phyloP scores from a whole-genome alignment of 179 eudicot species.

The Spinacia oleracea region DNA sequence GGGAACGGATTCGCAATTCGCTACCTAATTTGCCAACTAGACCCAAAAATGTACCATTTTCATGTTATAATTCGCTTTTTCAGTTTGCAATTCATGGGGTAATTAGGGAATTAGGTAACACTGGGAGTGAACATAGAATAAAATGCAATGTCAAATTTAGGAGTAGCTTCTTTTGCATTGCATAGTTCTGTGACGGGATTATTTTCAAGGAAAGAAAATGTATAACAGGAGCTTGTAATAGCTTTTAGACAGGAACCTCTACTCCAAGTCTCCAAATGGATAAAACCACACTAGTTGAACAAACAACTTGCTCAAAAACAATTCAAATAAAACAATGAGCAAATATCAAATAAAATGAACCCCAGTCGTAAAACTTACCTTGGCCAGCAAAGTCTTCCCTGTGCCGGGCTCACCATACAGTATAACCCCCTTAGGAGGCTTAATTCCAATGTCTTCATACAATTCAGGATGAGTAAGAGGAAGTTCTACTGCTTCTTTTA shows the following conservation, averaged over 20 bases:
- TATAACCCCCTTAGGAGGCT: constrained; percentile 96
- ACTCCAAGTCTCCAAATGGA: neutral
- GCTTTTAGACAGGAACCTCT: neutral
- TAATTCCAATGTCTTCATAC: constrained; percentile 97
- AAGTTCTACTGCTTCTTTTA: constrained; percentile 97
- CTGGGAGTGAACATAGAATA: neutral
- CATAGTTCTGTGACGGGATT: neutral
- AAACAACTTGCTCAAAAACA: neutral
- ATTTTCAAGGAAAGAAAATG: neutral
- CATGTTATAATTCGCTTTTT: too few species aligned
- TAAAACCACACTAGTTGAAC: neutral
- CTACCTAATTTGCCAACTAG: too few species aligned
- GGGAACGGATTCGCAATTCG: too few species aligned
- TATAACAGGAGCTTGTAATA: neutral
- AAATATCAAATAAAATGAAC: neutral
- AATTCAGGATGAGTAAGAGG: constrained; percentile 96
- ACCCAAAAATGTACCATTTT: too few species aligned
- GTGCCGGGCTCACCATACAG: constrained; percentile 99
- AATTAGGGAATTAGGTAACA: too few species aligned
- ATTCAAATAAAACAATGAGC: neutral
- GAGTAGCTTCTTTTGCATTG: neutral
- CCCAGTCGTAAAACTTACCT: constrained; percentile 40
- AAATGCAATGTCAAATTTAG: neutral
- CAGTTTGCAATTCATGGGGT: too few species aligned
- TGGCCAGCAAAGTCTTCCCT: constrained; percentile 94